A percentile compares a stretch with the other conserved stretches of the same genome.
These are phyloP conservation scores for Aphanomyces invadans DNA, from an alignment of 352 stramenopile species.

Conservation along the genomic window DNA sequence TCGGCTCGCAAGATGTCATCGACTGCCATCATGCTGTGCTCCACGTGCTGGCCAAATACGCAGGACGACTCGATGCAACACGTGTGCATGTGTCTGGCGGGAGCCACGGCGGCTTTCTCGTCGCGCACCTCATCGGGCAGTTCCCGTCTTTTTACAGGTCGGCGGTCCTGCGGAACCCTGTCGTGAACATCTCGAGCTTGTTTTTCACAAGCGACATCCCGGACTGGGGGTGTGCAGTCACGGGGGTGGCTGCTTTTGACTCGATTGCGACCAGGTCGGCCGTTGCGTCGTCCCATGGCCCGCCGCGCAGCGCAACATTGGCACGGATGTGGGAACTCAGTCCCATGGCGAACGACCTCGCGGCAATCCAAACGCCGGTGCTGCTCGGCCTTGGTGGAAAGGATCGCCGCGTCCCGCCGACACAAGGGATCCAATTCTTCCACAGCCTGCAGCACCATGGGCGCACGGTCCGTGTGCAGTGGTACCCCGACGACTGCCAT, in stretches of 20 bases:
- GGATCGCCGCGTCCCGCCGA: conserved; percentile 86
- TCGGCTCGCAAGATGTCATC: conserved; percentile 89
- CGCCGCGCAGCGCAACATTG: conserved; percentile 50
- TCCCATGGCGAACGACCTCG: conserved; percentile 78
- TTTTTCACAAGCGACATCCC: conserved; percentile 94
- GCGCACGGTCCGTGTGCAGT: conserved; percentile 48
- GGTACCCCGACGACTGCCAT: conserved; percentile 70
- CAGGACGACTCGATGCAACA: conserved; percentile 53
- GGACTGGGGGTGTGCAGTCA: conserved; percentile 91
- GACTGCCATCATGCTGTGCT: conserved; percentile 85
- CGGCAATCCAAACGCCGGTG: conserved; percentile 81
- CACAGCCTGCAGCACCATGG: conserved; percentile 65
- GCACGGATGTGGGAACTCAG: conserved; percentile 83
- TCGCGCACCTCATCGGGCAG: conserved; percentile 87
- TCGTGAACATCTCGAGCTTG: conserved; percentile 91
- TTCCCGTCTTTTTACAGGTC: conserved; percentile 93
- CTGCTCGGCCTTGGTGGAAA: conserved; percentile 88
- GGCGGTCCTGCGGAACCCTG: conserved; percentile 84
- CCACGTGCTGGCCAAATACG: conserved; percentile 56
- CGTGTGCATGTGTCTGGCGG: conserved; percentile 90
- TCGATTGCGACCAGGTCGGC: conserved; percentile 64
- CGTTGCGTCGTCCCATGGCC: conserved; percentile 32
- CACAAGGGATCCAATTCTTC: conserved; percentile 90
- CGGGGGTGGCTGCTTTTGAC: conserved; percentile 80
- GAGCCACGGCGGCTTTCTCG: conserved; percentile 93